Conservation (phyloP, 257 asterid genomes). For the Nicotiana paniculata region DNA sequence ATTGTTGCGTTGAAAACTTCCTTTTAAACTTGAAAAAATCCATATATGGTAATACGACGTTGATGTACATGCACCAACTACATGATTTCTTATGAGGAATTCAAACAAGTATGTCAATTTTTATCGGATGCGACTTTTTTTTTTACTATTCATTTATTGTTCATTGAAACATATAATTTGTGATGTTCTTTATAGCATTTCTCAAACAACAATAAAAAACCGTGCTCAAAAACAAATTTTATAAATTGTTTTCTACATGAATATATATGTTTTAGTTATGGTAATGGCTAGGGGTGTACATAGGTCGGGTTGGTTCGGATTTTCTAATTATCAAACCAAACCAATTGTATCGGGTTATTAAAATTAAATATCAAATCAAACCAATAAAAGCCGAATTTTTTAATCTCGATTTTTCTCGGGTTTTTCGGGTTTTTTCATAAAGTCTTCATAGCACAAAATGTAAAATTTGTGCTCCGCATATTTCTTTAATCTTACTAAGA, state of each 20-base stretch:
- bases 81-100: neutral
- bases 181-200: neutral
- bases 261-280: neutral
- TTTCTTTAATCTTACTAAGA: too few species aligned
- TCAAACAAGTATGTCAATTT: neutral
- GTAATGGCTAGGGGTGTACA: too few species aligned
- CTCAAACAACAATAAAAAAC: neutral
- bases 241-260: neutral
- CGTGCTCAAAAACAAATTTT: neutral
- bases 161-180: neutral
- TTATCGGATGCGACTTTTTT: neutral
- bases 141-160: neutral
- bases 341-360: too few species aligned
- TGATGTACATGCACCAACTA: neutral
- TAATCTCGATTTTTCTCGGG: too few species aligned
- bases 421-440: too few species aligned
- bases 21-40: neutral
- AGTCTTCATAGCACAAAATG: too few species aligned
- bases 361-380: too few species aligned
- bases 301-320: too few species aligned
- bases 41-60: neutral
- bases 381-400: too few species aligned
- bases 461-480: too few species aligned
- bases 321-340: too few species aligned
- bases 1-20: neutral